These are phyloP conservation scores for Tagetes patula DNA, from an alignment of 129 eudicot species.

Conservation along the genomic window DNA sequence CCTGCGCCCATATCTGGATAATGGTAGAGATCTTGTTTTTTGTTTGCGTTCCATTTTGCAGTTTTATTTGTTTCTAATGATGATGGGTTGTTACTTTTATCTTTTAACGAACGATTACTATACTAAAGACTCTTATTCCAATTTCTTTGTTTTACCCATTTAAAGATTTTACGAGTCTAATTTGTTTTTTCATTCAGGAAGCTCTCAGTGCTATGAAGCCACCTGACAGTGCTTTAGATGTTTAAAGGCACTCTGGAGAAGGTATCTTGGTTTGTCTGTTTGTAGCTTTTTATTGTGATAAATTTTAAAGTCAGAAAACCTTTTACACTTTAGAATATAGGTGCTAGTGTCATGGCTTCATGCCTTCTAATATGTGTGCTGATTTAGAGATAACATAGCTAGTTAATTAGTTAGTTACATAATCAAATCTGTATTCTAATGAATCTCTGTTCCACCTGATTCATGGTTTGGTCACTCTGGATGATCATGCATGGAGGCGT, in stretches of 20 bases:
- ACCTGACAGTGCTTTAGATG: conserved; percentile 76
- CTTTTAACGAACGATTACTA: conserved; percentile 8
- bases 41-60: neutral
- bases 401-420: conserved; percentile 22
- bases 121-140: conserved; percentile 1
- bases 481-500: conserved; percentile 52
- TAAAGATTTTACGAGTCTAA: conserved; percentile 50
- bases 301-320: neutral
- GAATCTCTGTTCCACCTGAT: conserved; percentile 55
- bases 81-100: conserved; percentile 24
- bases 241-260: conserved; percentile 80
- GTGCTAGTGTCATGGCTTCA: conserved; percentile 13
- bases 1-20: conserved; percentile 35
- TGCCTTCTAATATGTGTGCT: neutral
- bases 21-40: conserved; percentile 21
- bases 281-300: conserved; percentile 46
- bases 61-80: conserved; percentile 5
- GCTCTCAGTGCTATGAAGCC: conserved; percentile 75
- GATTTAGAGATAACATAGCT: neutral
- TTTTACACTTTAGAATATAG: conserved; percentile 11
- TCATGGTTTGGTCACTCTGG: conserved; percentile 66
- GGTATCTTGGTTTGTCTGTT: conserved; percentile 86
- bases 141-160: conserved; percentile 17
- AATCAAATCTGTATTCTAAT: conserved; percentile 41
- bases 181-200: conserved; percentile 72